Percentiles rank a stretch among this genome's conserved stretches.
Evolutionary conservation across 2,329 filamentous ascomycete genomes (phyloP).

Genomic region (Talaromyces sp.): DNA sequence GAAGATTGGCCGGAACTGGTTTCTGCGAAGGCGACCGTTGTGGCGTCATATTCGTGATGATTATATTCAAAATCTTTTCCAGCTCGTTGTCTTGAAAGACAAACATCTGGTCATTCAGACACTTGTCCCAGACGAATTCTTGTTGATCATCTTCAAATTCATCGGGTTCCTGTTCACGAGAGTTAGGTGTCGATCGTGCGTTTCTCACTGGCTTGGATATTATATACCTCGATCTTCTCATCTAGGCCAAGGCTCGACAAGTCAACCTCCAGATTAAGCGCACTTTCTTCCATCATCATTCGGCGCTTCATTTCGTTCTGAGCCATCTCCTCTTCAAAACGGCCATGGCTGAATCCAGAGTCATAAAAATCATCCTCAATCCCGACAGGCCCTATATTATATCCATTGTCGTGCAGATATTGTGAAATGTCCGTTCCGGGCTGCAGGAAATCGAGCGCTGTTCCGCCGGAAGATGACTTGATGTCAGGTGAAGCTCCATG

Average conservation of each 20-base stretch:
- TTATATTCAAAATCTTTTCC: constrained; percentile 85
- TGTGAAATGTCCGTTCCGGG: constrained; percentile 96
- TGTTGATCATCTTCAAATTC: constrained; percentile 86
- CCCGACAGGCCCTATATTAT: constrained; percentile 54
- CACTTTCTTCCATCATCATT: constrained; percentile 98
- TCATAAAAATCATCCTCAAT: constrained; percentile 85
- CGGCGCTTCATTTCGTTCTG: constrained; percentile 92
- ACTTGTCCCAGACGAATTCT: constrained; percentile 94
- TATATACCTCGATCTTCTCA: constrained; percentile 79
- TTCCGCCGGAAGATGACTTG: constrained; percentile 89
- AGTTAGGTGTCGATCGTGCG: neutral
- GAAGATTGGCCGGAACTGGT: constrained; percentile 92
- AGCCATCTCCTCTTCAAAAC: constrained; percentile 95
- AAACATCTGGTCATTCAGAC: constrained; percentile 98
- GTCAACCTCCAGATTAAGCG: constrained; percentile 93
- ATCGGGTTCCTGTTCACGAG: constrained; percentile 55
- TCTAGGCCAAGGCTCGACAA: constrained; percentile 93
- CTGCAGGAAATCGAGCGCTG: constrained; percentile 91
- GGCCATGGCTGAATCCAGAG: constrained; percentile 84
- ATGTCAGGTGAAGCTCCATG: constrained; percentile 93
- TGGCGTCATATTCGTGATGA: constrained; percentile 97
- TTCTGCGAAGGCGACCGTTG: constrained; percentile 96
- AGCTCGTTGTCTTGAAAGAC: constrained; percentile 96
- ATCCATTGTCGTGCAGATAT: constrained; percentile 91
- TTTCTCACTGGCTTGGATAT: neutral